Evolutionary conservation across 306 rosid species (phyloP).

Genomic region (Begonia peltatifolia): DNA sequence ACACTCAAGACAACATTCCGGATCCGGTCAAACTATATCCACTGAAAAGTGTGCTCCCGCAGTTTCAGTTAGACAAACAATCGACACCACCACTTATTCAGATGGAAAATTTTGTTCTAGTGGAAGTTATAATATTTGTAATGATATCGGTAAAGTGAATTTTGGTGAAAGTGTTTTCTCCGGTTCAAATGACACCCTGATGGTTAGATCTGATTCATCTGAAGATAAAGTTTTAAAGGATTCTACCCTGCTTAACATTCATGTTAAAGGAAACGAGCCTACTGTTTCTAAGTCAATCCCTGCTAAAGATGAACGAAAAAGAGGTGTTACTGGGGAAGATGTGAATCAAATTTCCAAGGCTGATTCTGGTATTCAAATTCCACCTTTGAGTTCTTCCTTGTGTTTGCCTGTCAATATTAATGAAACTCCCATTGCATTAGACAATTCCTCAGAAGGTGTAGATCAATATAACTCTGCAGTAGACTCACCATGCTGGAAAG

Average conservation of each 20-base stretch:
- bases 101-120: conserved; percentile 15
- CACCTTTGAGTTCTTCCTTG: conserved; percentile 22
- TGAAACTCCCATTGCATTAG: conserved; percentile 27
- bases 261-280: conserved; percentile 35
- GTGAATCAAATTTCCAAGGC: conserved; percentile 21
- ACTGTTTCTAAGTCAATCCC: conserved; percentile 10
- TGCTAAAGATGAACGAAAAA: conserved; percentile 25
- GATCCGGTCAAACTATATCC: conserved; percentile 12
- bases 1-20: conserved; percentile 14
- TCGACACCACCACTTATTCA: conserved; percentile 21
- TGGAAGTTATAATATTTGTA: conserved; percentile 20
- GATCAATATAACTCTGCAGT: conserved; percentile 59
- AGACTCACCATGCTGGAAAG: conserved; percentile 99
- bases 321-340: conserved; percentile 14
- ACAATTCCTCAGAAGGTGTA: conserved; percentile 37
- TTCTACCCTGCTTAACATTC: conserved; percentile 24
- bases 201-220: conserved; percentile 6
- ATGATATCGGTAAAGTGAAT: conserved; percentile 17
- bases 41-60: conserved; percentile 11
- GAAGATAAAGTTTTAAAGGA: conserved; percentile 21
- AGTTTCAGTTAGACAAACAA: conserved; percentile 14
- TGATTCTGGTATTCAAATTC: conserved; percentile 23
- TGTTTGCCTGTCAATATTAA: conserved; percentile 23
- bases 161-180: conserved; percentile 17
- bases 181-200: conserved; percentile 15